Conservation (phyloP, 306 rosid species). For the Luffa aegyptiaca region DNA sequence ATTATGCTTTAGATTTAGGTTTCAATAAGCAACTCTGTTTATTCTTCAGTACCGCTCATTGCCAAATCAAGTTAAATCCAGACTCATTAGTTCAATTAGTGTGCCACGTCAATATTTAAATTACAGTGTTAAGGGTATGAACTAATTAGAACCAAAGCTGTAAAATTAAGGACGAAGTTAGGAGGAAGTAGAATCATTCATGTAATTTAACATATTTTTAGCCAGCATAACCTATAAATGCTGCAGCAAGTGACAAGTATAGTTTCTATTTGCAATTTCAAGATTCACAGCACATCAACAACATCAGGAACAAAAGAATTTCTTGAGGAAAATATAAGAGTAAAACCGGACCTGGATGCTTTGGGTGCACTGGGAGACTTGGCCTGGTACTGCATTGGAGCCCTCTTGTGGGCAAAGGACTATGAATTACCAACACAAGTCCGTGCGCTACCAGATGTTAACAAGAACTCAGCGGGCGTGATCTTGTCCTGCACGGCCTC, state of each 20-base stretch:
- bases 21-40: not conserved
- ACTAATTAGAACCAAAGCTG: not conserved
- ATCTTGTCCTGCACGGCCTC: slow-evolving; percentile 50
- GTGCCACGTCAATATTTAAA: not conserved
- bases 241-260: not conserved
- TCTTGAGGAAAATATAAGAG: slow-evolving; percentile 46
- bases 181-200: not conserved
- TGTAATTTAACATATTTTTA: not conserved
- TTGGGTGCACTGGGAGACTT: slow-evolving; percentile 70
- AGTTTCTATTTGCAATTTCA: not conserved
- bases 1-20: not conserved
- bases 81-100: not conserved
- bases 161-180: not conserved
- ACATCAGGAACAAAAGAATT: slow-evolving; percentile 25
- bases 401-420: slow-evolving; percentile 60
- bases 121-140: not conserved
- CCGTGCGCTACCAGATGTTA: slow-evolving; percentile 41
- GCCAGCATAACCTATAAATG: not conserved
- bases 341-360: slow-evolving; percentile 49
- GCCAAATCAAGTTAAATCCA: not conserved
- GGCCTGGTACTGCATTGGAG: slow-evolving; percentile 75
- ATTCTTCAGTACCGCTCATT: no score
- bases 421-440: slow-evolving; percentile 45
- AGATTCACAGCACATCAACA: slow-evolving; percentile 72
- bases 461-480: slow-evolving; percentile 38